These are phyloP conservation scores for Penicillium macrosclerotiorum DNA, from an alignment of 495 filamentous ascomycete genomes.

Conservation along the genomic window DNA sequence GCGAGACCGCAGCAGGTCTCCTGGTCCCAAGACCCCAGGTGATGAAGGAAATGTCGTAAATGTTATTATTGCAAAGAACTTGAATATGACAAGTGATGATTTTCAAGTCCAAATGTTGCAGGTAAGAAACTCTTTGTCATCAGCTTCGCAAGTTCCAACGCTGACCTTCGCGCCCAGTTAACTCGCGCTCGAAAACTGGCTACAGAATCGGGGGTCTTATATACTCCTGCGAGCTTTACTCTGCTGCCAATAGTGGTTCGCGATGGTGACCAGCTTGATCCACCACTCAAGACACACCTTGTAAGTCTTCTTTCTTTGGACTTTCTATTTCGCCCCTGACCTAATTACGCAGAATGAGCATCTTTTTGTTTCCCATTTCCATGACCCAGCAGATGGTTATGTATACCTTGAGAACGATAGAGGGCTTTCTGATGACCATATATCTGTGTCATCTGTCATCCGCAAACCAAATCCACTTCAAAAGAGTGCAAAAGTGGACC, in stretches of 20 bases:
- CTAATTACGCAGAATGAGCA: constrained; percentile 62
- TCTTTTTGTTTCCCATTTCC: constrained; percentile 86
- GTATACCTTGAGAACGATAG: constrained; percentile 64
- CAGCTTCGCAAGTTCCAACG: no score
- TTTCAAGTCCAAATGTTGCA: constrained; percentile 89
- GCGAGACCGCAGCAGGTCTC: constrained; percentile 23
- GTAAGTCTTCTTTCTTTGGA: constrained; percentile 24
- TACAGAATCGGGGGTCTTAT: constrained; percentile 65
- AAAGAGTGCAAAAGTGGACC: constrained; percentile 18
- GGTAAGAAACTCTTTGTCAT: no score
- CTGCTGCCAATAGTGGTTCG: constrained; percentile 68
- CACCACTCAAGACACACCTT: constrained; percentile 45
- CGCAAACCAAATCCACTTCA: constrained; percentile 27
- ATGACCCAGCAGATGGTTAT: constrained; percentile 69
- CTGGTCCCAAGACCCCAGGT: constrained; percentile 10
- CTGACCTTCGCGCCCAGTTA: no score
- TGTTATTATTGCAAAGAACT: constrained; percentile 75
- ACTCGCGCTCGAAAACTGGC: constrained; percentile 76
- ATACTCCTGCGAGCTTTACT: constrained; percentile 76
- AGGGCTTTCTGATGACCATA: constrained; percentile 43
- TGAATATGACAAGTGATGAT: constrained; percentile 63
- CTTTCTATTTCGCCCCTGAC: not conserved
- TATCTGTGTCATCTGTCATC: constrained; percentile 47
- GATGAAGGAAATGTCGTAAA: constrained; percentile 62
- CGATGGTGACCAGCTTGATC: constrained; percentile 23